These are phyloP conservation scores for Stentor roeselii DNA, from an alignment of 73 alveolate genomes.

Conservation along the genomic window DNA sequence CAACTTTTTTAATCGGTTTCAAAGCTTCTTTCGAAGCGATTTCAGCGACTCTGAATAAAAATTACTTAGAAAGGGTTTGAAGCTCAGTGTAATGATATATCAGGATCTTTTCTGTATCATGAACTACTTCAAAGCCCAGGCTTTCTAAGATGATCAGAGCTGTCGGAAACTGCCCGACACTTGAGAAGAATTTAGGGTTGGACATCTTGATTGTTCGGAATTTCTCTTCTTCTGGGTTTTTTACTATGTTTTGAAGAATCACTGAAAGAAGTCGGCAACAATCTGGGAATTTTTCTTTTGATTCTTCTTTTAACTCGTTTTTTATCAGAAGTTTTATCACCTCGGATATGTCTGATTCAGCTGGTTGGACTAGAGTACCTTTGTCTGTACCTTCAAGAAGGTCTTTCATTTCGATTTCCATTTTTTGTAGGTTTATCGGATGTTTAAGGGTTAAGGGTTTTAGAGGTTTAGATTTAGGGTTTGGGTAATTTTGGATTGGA, in stretches of 20 bases:
- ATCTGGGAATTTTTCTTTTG: background rate
- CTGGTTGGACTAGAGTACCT: background rate
- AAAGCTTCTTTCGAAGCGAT: too few relatives aligned
- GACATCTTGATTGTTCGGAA: conserved; percentile 36
- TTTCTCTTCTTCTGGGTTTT: conserved; percentile 53
- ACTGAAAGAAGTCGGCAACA: conserved; percentile 15
- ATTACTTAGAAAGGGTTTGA: background rate
- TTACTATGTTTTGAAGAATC: conserved; percentile 37
- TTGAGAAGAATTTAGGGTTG: conserved; percentile 44
- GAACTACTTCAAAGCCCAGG: conserved; percentile 38
- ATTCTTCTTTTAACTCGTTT: background rate
- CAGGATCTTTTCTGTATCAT: background rate
- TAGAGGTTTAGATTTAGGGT: too few relatives aligned
- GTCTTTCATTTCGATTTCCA: background rate
- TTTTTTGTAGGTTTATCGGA: too few relatives aligned
- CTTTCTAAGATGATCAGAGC: conserved; percentile 41
- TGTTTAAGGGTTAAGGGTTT: too few relatives aligned
- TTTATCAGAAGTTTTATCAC: background rate
- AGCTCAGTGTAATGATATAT: conserved; percentile 26
- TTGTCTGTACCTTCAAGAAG: background rate
- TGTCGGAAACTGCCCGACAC: conserved; percentile 18
- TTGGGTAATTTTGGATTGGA: too few relatives aligned
- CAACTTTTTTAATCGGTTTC: too few relatives aligned
- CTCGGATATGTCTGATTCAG: background rate
- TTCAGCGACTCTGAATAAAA: background rate